Base-by-base conservation (phyloP, 257 asterid genomes). In the Solanum sejunctum region DNA sequence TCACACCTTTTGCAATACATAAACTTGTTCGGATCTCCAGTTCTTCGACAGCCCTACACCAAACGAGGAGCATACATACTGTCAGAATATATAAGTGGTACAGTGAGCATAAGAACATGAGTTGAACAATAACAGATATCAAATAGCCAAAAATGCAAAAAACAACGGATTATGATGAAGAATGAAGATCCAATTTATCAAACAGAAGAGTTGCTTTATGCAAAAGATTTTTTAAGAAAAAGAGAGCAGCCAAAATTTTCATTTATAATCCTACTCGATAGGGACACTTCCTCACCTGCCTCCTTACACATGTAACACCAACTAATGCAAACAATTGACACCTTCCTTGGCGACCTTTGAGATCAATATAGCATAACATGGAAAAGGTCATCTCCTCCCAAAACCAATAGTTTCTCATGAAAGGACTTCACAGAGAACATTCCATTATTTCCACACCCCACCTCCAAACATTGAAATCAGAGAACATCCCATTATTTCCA, bases 1-100 rank as follows among this genome's bases (percentile, higher is more conserved):
- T 97, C 99, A 83, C 99, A 97, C 88, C 99, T 95, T 92, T 92
- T 95, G 92, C 99, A 97, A 89, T 95, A 97, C 99, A 93, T 93
- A 85, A 95, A 93, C 88, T 97, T 95, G 86, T 88, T 92, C 54
- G 98, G 97, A 89, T 95, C 99, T 89, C 99, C 99, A 84, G 98
- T 90, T 92, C 91, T 92, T 81, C 93, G 89, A 85, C 99, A 97
- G 83, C 93, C 98, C 99, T 96, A 84, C 18, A 87, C 85, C 66
- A 83, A 64, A 61, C 69, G 89, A 69, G 67, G 15, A 36, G 67
- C 7, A 86, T 26, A 81, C 81, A 86, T 66, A 75, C 56, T 51
- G 56, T 51, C 79, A 47, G 23, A 28, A 21, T 23, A 67, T 28
- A 45, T 8, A 15, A 75, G 23, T 43, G 49, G 26, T 77, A 77